Evolutionary conservation across 345 rosid genomes (phyloP).

Genomic region (Populus davidiana): DNA sequence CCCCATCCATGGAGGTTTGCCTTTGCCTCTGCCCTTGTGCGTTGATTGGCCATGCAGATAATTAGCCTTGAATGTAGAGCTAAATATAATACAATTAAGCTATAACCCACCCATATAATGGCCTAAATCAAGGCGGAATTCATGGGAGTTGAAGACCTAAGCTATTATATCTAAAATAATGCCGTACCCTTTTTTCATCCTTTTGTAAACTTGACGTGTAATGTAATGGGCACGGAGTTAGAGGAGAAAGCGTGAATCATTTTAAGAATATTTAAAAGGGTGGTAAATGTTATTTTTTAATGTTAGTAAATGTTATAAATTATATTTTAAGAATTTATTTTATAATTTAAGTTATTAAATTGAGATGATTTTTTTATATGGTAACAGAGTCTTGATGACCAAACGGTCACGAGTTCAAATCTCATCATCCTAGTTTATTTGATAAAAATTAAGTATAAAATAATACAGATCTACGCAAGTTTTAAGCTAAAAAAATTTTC

Average conservation of each 20-base stretch:
- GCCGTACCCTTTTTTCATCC: neutral
- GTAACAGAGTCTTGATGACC: too few species aligned
- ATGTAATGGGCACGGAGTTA: slow-evolving; percentile 11
- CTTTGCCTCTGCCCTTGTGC: neutral
- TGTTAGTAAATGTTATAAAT: too few species aligned
- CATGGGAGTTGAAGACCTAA: slow-evolving; percentile 31
- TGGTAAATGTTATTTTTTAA: too few species aligned
- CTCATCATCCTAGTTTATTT: too few species aligned
- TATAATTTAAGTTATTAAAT: too few species aligned
- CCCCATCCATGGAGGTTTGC: neutral
- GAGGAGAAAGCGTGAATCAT: slow-evolving; percentile 12
- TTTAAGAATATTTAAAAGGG: neutral
- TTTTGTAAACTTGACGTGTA: neutral
- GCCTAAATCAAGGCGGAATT: slow-evolving; percentile 59
- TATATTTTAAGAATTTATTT: too few species aligned
- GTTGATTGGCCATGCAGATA: neutral
- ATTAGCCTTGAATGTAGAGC: slow-evolving; percentile 15
- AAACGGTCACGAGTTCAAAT: too few species aligned
- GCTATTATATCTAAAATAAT: neutral
- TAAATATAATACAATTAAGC: slow-evolving; percentile 13
- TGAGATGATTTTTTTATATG: too few species aligned
- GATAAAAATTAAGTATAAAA: too few species aligned
- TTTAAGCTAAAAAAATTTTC: too few species aligned
- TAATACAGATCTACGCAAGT: too few species aligned
- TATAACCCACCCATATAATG: slow-evolving; percentile 22